phyloP scores from a whole-genome alignment of 176 grass and related monocot species.

The Phragmites australis region DNA sequence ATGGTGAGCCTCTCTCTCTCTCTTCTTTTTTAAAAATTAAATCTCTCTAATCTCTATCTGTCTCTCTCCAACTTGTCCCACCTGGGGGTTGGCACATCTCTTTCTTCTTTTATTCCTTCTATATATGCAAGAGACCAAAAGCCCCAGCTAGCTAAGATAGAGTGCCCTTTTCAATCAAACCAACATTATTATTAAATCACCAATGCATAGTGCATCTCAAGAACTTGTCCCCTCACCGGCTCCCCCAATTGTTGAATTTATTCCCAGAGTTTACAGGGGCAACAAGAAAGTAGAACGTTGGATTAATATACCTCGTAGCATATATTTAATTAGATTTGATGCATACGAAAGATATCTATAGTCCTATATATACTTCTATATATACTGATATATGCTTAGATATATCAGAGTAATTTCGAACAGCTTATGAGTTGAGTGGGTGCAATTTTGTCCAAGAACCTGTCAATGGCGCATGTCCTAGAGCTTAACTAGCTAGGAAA shows the following conservation, averaged over 20 bases:
- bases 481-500: neutral
- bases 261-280: neutral
- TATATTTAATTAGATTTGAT: neutral
- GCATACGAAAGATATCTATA: neutral
- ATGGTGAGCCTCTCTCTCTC: neutral
- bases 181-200: neutral
- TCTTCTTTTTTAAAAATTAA: no score
- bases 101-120: conserved; percentile 46
- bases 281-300: neutral
- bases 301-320: neutral
- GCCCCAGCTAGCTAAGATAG: conserved; percentile 14
- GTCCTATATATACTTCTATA: no score
- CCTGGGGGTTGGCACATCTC: conserved; percentile 23
- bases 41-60: neutral
- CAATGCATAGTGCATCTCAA: conserved; percentile 9
- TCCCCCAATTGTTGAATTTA: conserved; percentile 4
- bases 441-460: neutral
- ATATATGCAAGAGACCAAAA: conserved; percentile 33
- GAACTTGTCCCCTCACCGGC: conserved; percentile 26
- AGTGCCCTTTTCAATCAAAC: conserved; percentile 30
- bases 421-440: neutral
- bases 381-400: neutral
- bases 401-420: neutral
- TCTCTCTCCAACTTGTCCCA: neutral
- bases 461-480: neutral